Evolutionary conservation across 1,139 yeast species (phyloP).

Genomic region (Yamadazyma atmosphaerica): DNA sequence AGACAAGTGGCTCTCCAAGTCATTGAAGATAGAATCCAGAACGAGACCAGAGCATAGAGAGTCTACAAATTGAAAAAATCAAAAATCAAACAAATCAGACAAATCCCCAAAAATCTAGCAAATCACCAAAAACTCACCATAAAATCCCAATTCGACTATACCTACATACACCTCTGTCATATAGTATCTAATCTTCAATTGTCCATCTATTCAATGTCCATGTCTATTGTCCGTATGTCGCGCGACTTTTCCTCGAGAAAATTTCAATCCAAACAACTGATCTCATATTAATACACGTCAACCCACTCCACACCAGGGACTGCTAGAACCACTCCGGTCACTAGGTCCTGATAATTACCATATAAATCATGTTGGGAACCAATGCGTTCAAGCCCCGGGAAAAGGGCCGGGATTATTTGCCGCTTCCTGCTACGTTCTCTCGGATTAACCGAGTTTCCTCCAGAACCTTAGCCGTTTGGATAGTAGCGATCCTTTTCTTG

Average conservation of each 20-base stretch:
- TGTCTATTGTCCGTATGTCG: no score
- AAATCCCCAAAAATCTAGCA: no score
- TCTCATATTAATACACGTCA: no score
- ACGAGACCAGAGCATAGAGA: conserved; percentile 20
- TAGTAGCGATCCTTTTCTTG: conserved; percentile 22
- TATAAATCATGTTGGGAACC: conserved; percentile 7
- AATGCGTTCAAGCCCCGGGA: conserved; percentile 15
- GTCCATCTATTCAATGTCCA: no score
- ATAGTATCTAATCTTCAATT: no score
- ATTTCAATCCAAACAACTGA: conserved; percentile 1
- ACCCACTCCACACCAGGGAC: no score
- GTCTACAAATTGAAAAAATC: not conserved
- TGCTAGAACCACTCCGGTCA: no score
- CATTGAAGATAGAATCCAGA: conserved; percentile 67
- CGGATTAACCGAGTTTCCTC: conserved; percentile 16
- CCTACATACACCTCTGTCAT: no score
- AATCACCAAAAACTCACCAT: not conserved
- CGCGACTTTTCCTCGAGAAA: not conserved
- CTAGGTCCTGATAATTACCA: no score
- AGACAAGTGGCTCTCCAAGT: conserved; percentile 84
- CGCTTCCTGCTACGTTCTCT: conserved; percentile 36
- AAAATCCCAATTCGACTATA: no score
- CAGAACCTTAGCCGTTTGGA: conserved; percentile 18
- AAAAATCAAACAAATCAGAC: not conserved
- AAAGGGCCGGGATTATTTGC: conserved; percentile 24